Percentiles rank a stretch among this genome's conserved stretches.
phyloP scores from a whole-genome alignment of 192 early-diverging fungal species.

The Anaeromyces robustus region DNA sequence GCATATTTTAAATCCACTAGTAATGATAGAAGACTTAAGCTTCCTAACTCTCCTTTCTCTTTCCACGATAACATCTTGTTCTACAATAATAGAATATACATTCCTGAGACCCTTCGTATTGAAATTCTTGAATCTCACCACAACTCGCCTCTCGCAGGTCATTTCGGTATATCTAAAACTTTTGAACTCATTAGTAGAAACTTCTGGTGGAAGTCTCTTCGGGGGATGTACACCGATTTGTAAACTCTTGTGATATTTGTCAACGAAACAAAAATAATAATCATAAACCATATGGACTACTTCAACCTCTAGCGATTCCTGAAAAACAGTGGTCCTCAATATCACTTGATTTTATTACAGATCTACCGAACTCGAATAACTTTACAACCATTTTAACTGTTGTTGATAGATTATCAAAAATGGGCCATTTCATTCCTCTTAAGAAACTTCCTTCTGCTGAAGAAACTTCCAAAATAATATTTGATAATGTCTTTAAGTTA shows the following conservation, averaged over 20 bases:
- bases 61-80: too few relatives aligned
- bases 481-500: too few relatives aligned
- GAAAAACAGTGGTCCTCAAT: slow-evolving; percentile 20
- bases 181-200: slow-evolving; percentile 8
- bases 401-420: slow-evolving; percentile 10
- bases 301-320: slow-evolving; percentile 16
- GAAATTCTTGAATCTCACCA: slow-evolving; percentile 1
- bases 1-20: too few relatives aligned
- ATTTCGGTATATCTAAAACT: slow-evolving; percentile 16
- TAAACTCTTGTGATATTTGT: slow-evolving; percentile 9
- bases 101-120: too few relatives aligned
- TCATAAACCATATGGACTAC: slow-evolving; percentile 17
- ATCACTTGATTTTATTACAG: slow-evolving; percentile 26
- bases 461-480: too few relatives aligned
- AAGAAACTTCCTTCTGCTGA: not conserved
- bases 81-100: too few relatives aligned
- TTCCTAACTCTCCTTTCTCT: too few relatives aligned
- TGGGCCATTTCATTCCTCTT: not conserved
- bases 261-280: slow-evolving; percentile 7
- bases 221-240: slow-evolving; percentile 13
- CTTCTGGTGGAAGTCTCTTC: slow-evolving; percentile 11
- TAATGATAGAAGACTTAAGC: too few relatives aligned
- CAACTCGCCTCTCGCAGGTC: slow-evolving; percentile 11
- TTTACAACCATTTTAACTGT: not conserved
- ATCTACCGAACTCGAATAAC: slow-evolving; percentile 5